Evolutionary conservation across 2,329 filamentous ascomycete genomes (phyloP), one percentile per base, ranked within the genome.

Genomic region (Colletotrichum tofieldiae): DNA sequence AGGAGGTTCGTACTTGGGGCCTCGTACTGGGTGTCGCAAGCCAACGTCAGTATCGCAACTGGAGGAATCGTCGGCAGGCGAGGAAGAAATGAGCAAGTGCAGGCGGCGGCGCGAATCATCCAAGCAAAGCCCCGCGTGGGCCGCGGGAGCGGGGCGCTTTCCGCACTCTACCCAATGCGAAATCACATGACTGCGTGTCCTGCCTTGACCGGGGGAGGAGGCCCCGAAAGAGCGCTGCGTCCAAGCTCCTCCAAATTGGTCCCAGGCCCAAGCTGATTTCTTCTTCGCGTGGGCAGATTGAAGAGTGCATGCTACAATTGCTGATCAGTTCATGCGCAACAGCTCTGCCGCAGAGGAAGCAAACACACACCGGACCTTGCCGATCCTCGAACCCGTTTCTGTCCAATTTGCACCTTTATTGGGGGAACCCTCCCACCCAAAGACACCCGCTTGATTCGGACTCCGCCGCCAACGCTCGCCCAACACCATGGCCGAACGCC

Each of bases 121-220:
- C 9, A 26, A n/a, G 12, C 35, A 56, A 32, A 32, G 54, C 54
- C 54, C 54, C 54, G 54, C 54, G 54, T 56, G 35, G 55, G 35
- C n/a, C 14, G n/a, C 60, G 26, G 9, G 35, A 52, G 67, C 52
- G 67, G 59, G 51, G 16, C 54, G 18, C 49, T 20, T 37, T 39
- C 23, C 11, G 71, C 52, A 63, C 20, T 51, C 45, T 35, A 41
- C 39, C 29, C 20, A 54, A 68, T 79, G 74, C 78, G 79, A 72
- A 55, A 59, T 78, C 79, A 81, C 77, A 76, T 81, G 79, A 75
- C 1, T 23, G 18, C 71, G 56, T 60, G 70, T 70, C n/a, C 9
- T 41, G 9, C 5, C 18, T 20, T 32, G 20, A 14, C 35, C 29
- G 47, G 18, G 23, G 23, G 47, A 23, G 26, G 26, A 47, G 37